phyloP scores from a whole-genome alignment of 2,329 filamentous ascomycete genomes.

The Phoma sp. region DNA sequence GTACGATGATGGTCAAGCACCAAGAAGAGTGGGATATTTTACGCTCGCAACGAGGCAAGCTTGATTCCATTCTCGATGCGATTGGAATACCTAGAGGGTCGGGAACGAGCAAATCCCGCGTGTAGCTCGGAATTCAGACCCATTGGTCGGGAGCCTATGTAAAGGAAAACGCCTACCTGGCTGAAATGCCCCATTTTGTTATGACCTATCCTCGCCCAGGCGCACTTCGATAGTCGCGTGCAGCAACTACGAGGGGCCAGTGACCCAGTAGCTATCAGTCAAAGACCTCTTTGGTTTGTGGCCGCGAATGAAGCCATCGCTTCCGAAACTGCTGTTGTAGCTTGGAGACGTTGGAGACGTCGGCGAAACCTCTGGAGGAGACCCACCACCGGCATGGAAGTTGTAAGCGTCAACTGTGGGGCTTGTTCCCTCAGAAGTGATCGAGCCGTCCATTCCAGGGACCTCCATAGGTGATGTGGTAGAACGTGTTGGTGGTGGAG shows the following conservation, averaged over 20 bases:
- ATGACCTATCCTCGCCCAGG: slow-evolving; percentile 6
- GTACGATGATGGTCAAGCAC: slow-evolving; percentile 65
- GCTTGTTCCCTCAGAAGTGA: slow-evolving; percentile 82
- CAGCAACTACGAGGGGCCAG: slow-evolving; percentile 14
- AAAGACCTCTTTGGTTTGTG: slow-evolving; percentile 27
- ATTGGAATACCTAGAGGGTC: slow-evolving; percentile 42
- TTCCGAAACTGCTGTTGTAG: slow-evolving; percentile 23
- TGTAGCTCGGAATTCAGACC: slow-evolving; percentile 2
- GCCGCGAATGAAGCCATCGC: background rate
- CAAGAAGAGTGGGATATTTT: slow-evolving; percentile 60
- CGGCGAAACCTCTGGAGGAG: slow-evolving; percentile 11
- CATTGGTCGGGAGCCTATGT: no score
- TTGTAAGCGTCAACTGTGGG: slow-evolving; percentile 93
- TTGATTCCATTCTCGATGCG: slow-evolving; percentile 53
- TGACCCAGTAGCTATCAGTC: slow-evolving; percentile 17
- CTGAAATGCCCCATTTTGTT: no score
- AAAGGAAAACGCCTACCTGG: no score
- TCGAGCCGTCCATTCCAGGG: slow-evolving; percentile 82
- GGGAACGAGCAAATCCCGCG: slow-evolving; percentile 8
- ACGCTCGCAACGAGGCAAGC: slow-evolving; percentile 45
- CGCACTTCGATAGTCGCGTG: background rate
- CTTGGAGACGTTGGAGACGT: slow-evolving; percentile 1
- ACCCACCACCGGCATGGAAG: slow-evolving; percentile 85
- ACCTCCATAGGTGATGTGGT: background rate
- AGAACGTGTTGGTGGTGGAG: slow-evolving; percentile 5